These are phyloP conservation scores for Conoideocrella luteorostrata DNA, from an alignment of 2,329 filamentous ascomycete genomes.

Conservation along the genomic window DNA sequence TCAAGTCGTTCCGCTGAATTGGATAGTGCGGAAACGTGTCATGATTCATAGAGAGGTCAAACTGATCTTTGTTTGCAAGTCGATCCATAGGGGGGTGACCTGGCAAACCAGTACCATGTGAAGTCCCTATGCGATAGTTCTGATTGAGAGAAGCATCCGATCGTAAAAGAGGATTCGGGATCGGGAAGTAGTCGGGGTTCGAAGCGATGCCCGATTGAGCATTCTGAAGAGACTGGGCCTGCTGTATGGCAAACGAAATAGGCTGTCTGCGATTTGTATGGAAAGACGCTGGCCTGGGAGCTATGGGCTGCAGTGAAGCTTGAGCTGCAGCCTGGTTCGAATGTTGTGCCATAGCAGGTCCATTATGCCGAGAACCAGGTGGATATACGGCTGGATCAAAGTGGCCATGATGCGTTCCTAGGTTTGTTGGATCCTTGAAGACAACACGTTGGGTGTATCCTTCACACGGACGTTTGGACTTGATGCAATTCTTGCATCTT, in stretches of 20 bases:
- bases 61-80: slow-evolving; percentile 7
- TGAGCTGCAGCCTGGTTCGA: slow-evolving; percentile 30
- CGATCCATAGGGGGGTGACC: slow-evolving; percentile 9
- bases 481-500: slow-evolving; percentile 77
- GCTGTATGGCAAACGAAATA: slow-evolving; percentile 7
- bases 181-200: slow-evolving; percentile 6
- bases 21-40: neutral
- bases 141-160: slow-evolving; percentile 6
- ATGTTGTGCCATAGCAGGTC: slow-evolving; percentile 14
- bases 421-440: slow-evolving; percentile 59
- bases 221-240: slow-evolving; percentile 1
- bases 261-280: slow-evolving; percentile 12
- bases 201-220: slow-evolving; percentile 6
- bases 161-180: slow-evolving; percentile 16
- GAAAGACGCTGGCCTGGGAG: slow-evolving; percentile 42
- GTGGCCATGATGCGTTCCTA: slow-evolving; percentile 34
- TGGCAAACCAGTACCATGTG: neutral
- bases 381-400: slow-evolving; percentile 37
- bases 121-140: neutral
- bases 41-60: slow-evolving; percentile 1
- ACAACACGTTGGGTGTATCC: slow-evolving; percentile 76
- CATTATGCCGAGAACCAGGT: slow-evolving; percentile 28
- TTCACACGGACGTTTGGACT: slow-evolving; percentile 77
- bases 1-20: neutral
- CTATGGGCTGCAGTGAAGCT: slow-evolving; percentile 38